phyloP scores from a whole-genome alignment of 2,329 filamentous ascomycete species.

The Colletotrichum sp. region DNA sequence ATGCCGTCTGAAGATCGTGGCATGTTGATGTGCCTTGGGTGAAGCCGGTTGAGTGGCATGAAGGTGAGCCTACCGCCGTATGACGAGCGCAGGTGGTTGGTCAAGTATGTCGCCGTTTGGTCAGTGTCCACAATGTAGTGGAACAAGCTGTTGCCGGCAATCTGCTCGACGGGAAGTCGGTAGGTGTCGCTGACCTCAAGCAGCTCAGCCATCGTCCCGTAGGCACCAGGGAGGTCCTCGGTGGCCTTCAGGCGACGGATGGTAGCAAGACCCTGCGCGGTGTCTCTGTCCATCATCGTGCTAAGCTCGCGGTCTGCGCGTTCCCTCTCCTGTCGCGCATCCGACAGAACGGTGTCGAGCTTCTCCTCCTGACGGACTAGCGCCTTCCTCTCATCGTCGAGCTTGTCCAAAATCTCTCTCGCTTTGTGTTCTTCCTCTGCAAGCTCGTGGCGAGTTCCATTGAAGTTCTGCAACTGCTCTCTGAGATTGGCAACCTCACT shows the following conservation, averaged over 20 bases:
- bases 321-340: constrained; percentile 77
- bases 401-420: constrained; percentile 77
- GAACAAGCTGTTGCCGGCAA: constrained; percentile 90
- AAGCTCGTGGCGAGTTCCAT: constrained; percentile 73
- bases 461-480: constrained; percentile 78
- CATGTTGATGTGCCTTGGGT: constrained; percentile 73
- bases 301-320: constrained; percentile 79
- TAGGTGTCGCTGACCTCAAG: constrained; percentile 86
- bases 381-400: constrained; percentile 86
- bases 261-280: constrained; percentile 83
- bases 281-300: constrained; percentile 88
- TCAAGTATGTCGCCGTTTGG: constrained; percentile 81
- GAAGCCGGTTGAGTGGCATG: constrained; percentile 87
- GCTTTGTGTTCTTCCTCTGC: constrained; percentile 77
- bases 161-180: constrained; percentile 88
- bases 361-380: constrained; percentile 90
- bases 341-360: constrained; percentile 77
- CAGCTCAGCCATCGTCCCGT: constrained; percentile 93
- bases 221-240: constrained; percentile 81
- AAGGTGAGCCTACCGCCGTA: constrained; percentile 90
- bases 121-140: constrained; percentile 96
- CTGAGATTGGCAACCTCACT: constrained; percentile 74
- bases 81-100: constrained; percentile 79
- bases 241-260: constrained; percentile 84
- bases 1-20: constrained; percentile 75